Evolutionary conservation across 1,284 basidiomycete genomes (phyloP).

Genomic region (Psilocybe mexicana): DNA sequence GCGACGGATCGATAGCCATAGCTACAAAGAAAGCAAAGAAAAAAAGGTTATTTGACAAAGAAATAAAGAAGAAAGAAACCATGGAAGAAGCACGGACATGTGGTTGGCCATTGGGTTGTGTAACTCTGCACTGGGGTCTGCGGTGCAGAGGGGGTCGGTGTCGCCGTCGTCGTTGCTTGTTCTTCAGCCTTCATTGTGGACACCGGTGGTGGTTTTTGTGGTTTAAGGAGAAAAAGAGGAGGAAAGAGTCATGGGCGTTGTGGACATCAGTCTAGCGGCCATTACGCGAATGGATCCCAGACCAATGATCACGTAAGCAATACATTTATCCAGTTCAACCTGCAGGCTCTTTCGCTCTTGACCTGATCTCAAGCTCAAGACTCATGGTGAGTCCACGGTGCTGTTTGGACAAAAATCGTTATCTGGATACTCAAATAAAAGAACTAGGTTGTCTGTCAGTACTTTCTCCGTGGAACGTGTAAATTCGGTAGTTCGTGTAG

Average conservation of each 20-base stretch:
- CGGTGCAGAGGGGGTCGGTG: slow-evolving; percentile 15
- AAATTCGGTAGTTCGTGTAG: slow-evolving; percentile 68
- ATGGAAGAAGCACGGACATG: slow-evolving; percentile 24
- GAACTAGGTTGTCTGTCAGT: slow-evolving; percentile 52
- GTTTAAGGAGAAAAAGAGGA: neutral
- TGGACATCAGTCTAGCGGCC: no score
- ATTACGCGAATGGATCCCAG: no score
- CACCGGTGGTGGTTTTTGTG: neutral
- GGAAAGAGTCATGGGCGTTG: neutral
- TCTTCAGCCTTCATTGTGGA: slow-evolving; percentile 25
- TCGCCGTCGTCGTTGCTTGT: slow-evolving; percentile 16
- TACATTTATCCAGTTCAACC: neutral
- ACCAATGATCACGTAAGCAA: neutral
- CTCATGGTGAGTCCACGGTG: no score
- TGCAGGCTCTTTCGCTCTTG: neutral
- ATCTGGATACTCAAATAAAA: no score
- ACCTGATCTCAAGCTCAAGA: no score
- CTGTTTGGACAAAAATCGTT: no score
- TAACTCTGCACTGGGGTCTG: slow-evolving; percentile 33
- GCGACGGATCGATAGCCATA: slow-evolving; percentile 69
- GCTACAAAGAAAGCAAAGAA: slow-evolving; percentile 33
- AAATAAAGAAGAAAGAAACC: neutral
- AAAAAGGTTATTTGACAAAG: slow-evolving; percentile 1
- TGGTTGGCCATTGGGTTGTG: slow-evolving; percentile 34
- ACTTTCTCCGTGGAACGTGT: slow-evolving; percentile 67